Base-by-base conservation (phyloP, 768 basidiomycete species). In the Mycena metata region DNA sequence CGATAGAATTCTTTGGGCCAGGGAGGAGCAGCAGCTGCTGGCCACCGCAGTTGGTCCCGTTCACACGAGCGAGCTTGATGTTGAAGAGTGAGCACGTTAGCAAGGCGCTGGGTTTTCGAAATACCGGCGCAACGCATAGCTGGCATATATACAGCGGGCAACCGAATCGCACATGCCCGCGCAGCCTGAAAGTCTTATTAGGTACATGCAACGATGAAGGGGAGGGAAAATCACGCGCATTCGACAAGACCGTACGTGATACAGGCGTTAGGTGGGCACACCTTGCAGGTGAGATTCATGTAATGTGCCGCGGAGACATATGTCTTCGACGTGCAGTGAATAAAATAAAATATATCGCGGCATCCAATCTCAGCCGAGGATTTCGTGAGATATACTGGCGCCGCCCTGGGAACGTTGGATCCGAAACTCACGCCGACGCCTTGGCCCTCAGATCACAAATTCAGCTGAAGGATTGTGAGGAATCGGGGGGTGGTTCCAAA, bases 51-150 rank as follows among this genome's bases (percentile, higher is more conserved):
- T 72, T 69, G 33, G 49, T 66, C 13, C 55, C 66, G 55, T 68
- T 52, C 10, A 39, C 51, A 11, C 15, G 26, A 16, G 51, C 43
- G 19, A 51, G 10, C 30, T 39, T 9, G 24, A 11, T 24, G n/a
- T 42, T 41, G 51, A 72, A 72, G 15, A 72, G n/a, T 42, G 70
- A 15, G 50, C 70, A 72, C 19, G 67, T 72, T 39, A 72, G 60
- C 39, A 39, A 2, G 39, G 21, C 19, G 21, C n/a, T 47, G 52
- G 47, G 51, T 26, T 11, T n/a, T 47, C 5, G 30, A 21, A 5
- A n/a, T 5, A n/a, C 30, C 6, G 0, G 54, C 12, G 42, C 17
- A 17, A 33, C 69, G 42, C 45, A 71, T 66, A 45, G 43, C 69
- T 72, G 35, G 17, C 16, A 35, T 13, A 68, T 6, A 24, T 21